Evolutionary conservation across 352 stramenopile species (phyloP), one percentile per base, ranked within the genome.

Genomic region (Globisporangium viniferum): DNA sequence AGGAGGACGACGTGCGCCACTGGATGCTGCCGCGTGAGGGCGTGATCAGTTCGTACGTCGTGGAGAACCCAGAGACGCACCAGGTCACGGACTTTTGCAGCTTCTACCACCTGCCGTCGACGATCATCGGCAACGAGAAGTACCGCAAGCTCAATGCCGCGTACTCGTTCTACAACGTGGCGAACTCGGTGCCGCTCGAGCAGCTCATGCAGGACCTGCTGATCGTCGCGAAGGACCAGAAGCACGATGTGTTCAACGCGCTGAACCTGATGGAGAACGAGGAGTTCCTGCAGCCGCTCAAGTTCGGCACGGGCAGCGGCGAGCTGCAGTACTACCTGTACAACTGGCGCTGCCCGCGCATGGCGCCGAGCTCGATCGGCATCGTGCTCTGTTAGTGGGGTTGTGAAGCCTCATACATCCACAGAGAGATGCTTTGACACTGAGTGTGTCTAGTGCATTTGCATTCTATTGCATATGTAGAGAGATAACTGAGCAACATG

Each of bases 101-200:
- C 77, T 99, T 98, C 73, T 99, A 99, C 84, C 97, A 99, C 75
- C 75, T 99, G 63, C 96, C 97, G 49, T 99, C 92, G 24, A 98
- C 95, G 0, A 93, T 99, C 65, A 92, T 99, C 41, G 89, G 93
- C 55, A 88, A 99, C 76, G 72, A 88, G 31, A 98, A 98, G 80
- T 92, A 99, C 81, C 85, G 90, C 41, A 97, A 88, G 54, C 86
- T 99, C 20, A 90, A 93, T 75, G 98, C 98, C 1, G 97, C 93
- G n/a, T 99, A 99, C 81, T 98, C 92, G 62, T 99, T 98, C 71
- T 99, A 99, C 85, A 99, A 99, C 67, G 81, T 91, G 57, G 85
- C 82, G 48, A 93, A 75, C 20, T 86, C 81, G 12, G 73, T 92
- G 66, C 54, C 78, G 46, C 76, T 93, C 18, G 62, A 63, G 18